Evolutionary conservation across 176 grass and related monocot species (phyloP).

Genomic region (Elymus sibiricus): DNA sequence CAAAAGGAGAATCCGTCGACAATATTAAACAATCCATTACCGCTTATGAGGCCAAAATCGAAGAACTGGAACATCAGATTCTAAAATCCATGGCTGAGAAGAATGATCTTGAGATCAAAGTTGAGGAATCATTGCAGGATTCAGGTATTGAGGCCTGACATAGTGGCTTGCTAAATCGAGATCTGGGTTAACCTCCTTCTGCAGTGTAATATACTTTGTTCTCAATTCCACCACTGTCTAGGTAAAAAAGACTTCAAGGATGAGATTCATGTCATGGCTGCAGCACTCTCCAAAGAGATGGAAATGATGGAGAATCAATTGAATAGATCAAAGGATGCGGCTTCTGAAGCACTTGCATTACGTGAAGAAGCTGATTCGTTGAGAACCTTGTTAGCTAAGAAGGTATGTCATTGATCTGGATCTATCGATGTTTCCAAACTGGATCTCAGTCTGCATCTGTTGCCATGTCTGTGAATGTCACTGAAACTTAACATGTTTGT

Average conservation of each 20-base stretch:
- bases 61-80: slow-evolving; percentile 70
- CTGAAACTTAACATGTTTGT: not conserved
- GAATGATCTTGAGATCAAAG: slow-evolving; percentile 89
- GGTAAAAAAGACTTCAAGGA: slow-evolving; percentile 94
- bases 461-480: not conserved
- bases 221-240: slow-evolving; percentile 25
- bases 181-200: slow-evolving; percentile 3
- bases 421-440: not conserved
- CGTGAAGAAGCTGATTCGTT: slow-evolving; percentile 73
- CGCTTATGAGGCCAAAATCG: slow-evolving; percentile 71
- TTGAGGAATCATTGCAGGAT: slow-evolving; percentile 91
- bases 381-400: slow-evolving; percentile 59
- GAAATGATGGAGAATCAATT: slow-evolving; percentile 92
- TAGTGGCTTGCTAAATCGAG: not conserved
- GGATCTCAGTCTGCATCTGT: slow-evolving; percentile 5
- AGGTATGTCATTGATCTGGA: slow-evolving; percentile 40
- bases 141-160: slow-evolving; percentile 53
- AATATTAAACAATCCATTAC: slow-evolving; percentile 59
- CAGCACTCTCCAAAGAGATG: slow-evolving; percentile 87
- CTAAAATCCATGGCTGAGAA: slow-evolving; percentile 59
- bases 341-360: slow-evolving; percentile 66
- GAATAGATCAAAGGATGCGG: slow-evolving; percentile 77
- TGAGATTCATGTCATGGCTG: slow-evolving; percentile 92
- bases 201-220: slow-evolving; percentile 14
- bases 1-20: slow-evolving; percentile 61